Evolutionary conservation across 1,284 basidiomycete genomes (phyloP).

Genomic region (Termitomyces sp.): DNA sequence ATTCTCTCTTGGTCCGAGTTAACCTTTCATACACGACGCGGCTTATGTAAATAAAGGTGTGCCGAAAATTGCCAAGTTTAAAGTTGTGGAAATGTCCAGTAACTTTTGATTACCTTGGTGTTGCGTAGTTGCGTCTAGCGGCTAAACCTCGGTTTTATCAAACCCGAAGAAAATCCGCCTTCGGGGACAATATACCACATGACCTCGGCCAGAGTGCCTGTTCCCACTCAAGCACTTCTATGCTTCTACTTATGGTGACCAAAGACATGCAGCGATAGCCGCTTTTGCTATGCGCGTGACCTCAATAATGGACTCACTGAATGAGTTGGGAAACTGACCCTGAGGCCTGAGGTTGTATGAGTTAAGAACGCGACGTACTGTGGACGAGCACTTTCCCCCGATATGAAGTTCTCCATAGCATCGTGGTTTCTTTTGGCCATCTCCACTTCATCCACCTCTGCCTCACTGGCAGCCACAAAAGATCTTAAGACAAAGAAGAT

Average conservation of each 20-base stretch:
- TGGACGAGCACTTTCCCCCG: neutral
- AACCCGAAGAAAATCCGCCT: neutral
- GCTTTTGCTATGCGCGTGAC: neutral
- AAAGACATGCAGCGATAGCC: too few relatives aligned
- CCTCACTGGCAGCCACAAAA: neutral
- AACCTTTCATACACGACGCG: too few relatives aligned
- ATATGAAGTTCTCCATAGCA: slow-evolving; percentile 1
- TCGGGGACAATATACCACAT: neutral
- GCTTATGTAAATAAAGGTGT: too few relatives aligned
- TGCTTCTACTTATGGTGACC: too few relatives aligned
- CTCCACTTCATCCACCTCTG: neutral
- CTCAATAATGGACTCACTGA: neutral
- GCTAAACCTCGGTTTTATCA: neutral
- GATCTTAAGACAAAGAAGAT: slow-evolving; percentile 22
- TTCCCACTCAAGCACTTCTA: too few relatives aligned
- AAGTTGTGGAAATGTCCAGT: too few relatives aligned
- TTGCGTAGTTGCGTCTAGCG: neutral
- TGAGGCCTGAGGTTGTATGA: neutral
- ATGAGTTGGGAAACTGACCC: neutral
- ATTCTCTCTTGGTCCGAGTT: neutral
- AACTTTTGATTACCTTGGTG: too few relatives aligned
- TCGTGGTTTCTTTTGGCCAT: neutral
- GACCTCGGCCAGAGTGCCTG: neutral
- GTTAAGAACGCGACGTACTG: neutral
- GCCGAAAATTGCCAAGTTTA: too few relatives aligned